Evolutionary conservation across 1,139 yeast genomes (phyloP), one percentile per base, ranked within the genome.

Genomic region (Petasospora fabianii): DNA sequence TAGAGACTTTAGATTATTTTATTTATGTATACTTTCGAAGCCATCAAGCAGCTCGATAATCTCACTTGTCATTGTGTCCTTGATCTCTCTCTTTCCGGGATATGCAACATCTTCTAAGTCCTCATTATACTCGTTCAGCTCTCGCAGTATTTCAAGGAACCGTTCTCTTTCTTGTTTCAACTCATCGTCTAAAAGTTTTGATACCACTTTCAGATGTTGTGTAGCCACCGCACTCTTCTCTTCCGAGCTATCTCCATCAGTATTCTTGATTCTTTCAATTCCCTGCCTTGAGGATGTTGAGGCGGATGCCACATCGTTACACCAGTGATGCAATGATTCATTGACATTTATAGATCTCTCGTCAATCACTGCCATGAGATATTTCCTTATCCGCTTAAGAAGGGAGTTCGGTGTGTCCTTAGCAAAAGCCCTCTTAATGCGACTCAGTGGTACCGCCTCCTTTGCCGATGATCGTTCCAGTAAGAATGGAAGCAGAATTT

Each of bases 341-440:
- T 29, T 5, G 13, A n/a, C 10, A 5, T 30, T 34, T 1, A 36
- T 19, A n/a, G n/a, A n/a, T 10, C 38, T 24, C 4, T 12, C 27
- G 7, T 30, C 24, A 19, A 30, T n/a, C 4, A 18, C 10, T 12
- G 20, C 12, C 12, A 17, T n/a, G 21, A 40, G 8, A 6, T 26
- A 8, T 12, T 34, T 27, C 6, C 34, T 41, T 10, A 39, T 27
- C 3, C 38, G 34, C 5, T 18, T 32, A 17, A 39, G 34, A 4
- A 46, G 20, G 15, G n/a, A 24, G 10, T 41, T 37, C 3, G 46
- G 35, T 5, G 50, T 41, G 14, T 34, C 35, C 20, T 32, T 38
- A 7, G 54, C 50, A 24, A 53, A 51, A n/a, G 37, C 19, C 16
- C 32, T 38, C 6, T 16, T 30, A 24, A 53, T 41, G 6, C 38